phyloP scores from a whole-genome alignment of 768 basidiomycete species.

The Suillus weaverae region DNA sequence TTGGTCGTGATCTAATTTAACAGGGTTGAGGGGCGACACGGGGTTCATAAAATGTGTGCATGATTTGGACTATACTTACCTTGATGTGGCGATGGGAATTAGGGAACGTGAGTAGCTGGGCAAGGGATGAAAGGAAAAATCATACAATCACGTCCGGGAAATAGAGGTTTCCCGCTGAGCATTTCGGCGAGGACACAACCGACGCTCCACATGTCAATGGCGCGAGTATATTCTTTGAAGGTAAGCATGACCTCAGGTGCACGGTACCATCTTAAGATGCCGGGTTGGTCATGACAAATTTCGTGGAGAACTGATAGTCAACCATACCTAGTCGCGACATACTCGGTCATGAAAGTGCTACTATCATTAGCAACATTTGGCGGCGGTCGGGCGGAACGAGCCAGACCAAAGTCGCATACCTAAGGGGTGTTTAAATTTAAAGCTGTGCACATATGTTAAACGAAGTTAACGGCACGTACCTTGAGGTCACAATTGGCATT shows the following conservation, averaged over 20 bases:
- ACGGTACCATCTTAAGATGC: constrained; percentile 78
- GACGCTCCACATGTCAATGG: constrained; percentile 86
- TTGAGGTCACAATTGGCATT: constrained; percentile 98
- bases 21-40: not conserved
- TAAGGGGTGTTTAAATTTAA: constrained; percentile 25
- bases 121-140: constrained; percentile 6
- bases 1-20: constrained; percentile 80
- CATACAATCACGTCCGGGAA: constrained; percentile 91
- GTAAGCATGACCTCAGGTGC: constrained; percentile 99
- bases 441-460: constrained; percentile 5
- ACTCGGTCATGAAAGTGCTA: constrained; percentile 88
- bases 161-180: constrained; percentile 88
- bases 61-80: constrained; percentile 10
- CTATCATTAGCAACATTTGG: constrained; percentile 73
- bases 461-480: constrained; percentile 40
- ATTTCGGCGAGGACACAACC: constrained; percentile 90
- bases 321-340: constrained; percentile 85
- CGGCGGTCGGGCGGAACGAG: constrained; percentile 73
- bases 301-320: not conserved
- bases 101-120: constrained; percentile 8
- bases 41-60: not conserved
- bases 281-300: constrained; percentile 3
- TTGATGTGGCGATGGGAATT: constrained; percentile 1
- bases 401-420: constrained; percentile 88
- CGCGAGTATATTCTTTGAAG: constrained; percentile 92